Percentiles rank a stretch among this genome's conserved stretches.
These are phyloP conservation scores for Eucalyptus decipiens DNA, from an alignment of 345 rosid genomes.

Conservation along the genomic window DNA sequence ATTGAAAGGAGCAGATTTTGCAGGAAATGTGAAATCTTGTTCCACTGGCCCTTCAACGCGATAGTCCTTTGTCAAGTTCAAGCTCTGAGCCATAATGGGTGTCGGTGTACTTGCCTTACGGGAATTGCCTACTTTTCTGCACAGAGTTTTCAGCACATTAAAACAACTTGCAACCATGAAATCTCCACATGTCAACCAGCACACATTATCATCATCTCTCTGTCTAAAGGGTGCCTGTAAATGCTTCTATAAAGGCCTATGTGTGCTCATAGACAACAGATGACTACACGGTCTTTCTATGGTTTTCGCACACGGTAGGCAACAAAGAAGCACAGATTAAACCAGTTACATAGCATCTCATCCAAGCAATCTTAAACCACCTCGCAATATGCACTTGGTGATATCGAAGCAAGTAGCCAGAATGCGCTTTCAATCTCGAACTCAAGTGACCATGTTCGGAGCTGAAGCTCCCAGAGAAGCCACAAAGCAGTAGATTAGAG, in stretches of 20 bases:
- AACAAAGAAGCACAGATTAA: background rate
- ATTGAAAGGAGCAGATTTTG: conserved; percentile 63
- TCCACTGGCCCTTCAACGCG: conserved; percentile 5
- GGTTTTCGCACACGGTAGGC: background rate
- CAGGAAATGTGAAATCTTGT: conserved; percentile 62
- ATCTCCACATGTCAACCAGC: background rate
- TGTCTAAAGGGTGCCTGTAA: background rate
- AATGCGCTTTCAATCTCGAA: background rate
- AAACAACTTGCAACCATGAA: background rate
- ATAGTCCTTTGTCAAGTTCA: conserved; percentile 15
- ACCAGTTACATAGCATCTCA: background rate
- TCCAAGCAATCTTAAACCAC: background rate
- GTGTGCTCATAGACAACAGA: background rate
- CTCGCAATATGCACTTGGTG: background rate
- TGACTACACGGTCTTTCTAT: background rate
- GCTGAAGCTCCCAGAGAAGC: background rate
- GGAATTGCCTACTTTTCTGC: conserved; percentile 8
- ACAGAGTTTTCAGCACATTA: background rate
- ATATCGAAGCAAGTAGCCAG: background rate
- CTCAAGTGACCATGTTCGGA: background rate
- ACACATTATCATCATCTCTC: background rate
- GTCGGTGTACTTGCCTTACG: background rate
- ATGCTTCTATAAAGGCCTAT: background rate
- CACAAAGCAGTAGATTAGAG: conserved; percentile 3
- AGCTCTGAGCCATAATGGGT: background rate